These are phyloP conservation scores for Evansstolkia leycettana DNA, from an alignment of 495 filamentous ascomycete species.

Conservation along the genomic window DNA sequence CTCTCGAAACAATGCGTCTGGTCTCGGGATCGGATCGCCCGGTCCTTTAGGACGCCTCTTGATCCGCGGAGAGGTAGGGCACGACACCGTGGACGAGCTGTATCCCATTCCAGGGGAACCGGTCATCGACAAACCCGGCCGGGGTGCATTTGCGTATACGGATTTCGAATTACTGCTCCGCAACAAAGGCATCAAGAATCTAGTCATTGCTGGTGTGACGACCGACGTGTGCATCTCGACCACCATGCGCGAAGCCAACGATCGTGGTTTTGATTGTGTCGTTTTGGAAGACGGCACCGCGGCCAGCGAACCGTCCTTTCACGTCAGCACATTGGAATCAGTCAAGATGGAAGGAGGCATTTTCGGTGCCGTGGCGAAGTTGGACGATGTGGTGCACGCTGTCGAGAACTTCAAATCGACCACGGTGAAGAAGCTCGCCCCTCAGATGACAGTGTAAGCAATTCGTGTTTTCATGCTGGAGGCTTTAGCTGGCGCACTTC, in stretches of 20 bases:
- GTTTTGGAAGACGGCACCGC: slow-evolving; percentile 41
- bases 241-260: slow-evolving; percentile 59
- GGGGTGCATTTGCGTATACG: slow-evolving; percentile 54
- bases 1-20: slow-evolving; percentile 39
- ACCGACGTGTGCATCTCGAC: slow-evolving; percentile 61
- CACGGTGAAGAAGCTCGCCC: slow-evolving; percentile 34
- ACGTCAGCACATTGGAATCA: slow-evolving; percentile 36
- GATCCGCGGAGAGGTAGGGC: slow-evolving; percentile 50
- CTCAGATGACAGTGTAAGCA: slow-evolving; percentile 25
- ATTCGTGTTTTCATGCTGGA: too few relatives aligned
- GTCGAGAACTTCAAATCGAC: slow-evolving; percentile 32
- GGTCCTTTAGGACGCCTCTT: slow-evolving; percentile 53
- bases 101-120: slow-evolving; percentile 42
- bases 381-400: slow-evolving; percentile 37
- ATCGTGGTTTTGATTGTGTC: slow-evolving; percentile 63
- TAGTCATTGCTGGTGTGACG: slow-evolving; percentile 54
- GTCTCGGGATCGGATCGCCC: slow-evolving; percentile 45
- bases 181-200: slow-evolving; percentile 52
- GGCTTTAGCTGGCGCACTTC: too few relatives aligned
- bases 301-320: slow-evolving; percentile 36
- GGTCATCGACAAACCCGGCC: slow-evolving; percentile 57
- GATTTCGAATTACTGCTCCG: slow-evolving; percentile 49
- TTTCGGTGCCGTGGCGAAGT: slow-evolving; percentile 38
- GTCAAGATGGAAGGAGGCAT: slow-evolving; percentile 48
- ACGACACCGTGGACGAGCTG: slow-evolving; percentile 49